phyloP scores from a whole-genome alignment of 345 rosid species.

The Eucalyptus guilfoylei region DNA sequence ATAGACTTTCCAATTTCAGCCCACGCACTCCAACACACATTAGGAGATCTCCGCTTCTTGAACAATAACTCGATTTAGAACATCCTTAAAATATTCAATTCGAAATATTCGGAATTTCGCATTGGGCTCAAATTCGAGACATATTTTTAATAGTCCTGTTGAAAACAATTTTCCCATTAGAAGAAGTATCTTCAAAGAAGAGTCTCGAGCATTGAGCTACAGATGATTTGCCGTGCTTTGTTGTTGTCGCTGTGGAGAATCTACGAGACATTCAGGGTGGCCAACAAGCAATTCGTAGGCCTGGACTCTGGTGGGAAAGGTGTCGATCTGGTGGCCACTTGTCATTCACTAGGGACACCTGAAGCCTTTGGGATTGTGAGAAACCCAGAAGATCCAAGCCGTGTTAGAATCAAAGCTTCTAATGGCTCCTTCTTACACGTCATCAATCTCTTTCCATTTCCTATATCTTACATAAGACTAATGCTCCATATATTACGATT shows the following conservation, averaged over 20 bases:
- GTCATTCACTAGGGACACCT: background rate
- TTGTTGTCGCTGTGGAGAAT: constrained; percentile 36
- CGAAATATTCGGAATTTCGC: accelerated
- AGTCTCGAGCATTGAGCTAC: background rate
- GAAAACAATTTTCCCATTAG: background rate
- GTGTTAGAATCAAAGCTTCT: constrained; percentile 34
- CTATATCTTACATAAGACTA: background rate
- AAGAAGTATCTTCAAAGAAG: background rate
- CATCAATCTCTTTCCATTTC: background rate
- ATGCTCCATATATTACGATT: background rate
- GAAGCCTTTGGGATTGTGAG: constrained; percentile 35
- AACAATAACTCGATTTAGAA: too few species aligned
- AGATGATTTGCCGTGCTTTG: background rate
- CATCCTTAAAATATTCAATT: too few species aligned
- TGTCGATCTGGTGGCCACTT: constrained; percentile 9
- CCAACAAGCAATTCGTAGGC: constrained; percentile 32
- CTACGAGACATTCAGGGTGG: constrained; percentile 29
- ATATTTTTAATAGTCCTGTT: too few species aligned
- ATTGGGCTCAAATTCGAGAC: too few species aligned
- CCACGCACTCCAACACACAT: too few species aligned
- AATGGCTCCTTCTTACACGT: constrained; percentile 40
- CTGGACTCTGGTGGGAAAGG: constrained; percentile 11
- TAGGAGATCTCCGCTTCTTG: too few species aligned
- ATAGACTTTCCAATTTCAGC: too few species aligned
- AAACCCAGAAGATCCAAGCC: constrained; percentile 4